phyloP scores from a whole-genome alignment of 176 grass and related monocot species.

The Triticum aestivum region DNA sequence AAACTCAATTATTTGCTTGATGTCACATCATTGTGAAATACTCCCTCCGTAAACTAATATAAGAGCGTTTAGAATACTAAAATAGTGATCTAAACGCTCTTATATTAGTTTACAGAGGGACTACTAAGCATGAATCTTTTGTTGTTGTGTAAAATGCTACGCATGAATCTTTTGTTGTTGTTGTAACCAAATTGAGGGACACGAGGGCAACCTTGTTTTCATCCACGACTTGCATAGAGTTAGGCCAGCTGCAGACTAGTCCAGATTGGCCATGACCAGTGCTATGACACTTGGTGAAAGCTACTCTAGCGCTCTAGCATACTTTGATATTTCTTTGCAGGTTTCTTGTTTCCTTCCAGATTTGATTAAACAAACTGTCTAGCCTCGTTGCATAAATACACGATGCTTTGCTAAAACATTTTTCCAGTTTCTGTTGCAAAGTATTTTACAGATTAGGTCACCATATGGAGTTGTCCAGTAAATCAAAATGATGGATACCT shows the following conservation, averaged over 20 bases:
- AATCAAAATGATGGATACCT: neutral
- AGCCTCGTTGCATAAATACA: slow-evolving; percentile 2
- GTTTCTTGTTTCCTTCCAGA: slow-evolving; percentile 11
- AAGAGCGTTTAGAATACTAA: too few relatives aligned
- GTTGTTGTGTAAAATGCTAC: slow-evolving; percentile 9
- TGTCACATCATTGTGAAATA: slow-evolving; percentile 33
- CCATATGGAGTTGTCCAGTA: neutral
- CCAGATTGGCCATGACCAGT: neutral
- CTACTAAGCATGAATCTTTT: slow-evolving; percentile 21
- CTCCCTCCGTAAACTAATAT: too few relatives aligned
- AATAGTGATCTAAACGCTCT: too few relatives aligned
- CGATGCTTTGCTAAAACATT: neutral
- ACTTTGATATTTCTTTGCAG: neutral
- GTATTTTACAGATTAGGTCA: neutral
- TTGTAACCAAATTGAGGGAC: slow-evolving; percentile 14
- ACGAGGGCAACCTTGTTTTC: slow-evolving; percentile 23
- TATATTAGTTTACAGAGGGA: too few relatives aligned
- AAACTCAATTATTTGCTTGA: neutral
- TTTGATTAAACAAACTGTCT: neutral
- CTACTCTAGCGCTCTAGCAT: neutral
- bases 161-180: slow-evolving; percentile 30
- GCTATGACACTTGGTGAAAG: neutral
- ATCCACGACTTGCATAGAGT: slow-evolving; percentile 12
- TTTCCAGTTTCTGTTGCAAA: slow-evolving; percentile 19
- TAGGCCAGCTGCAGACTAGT: slow-evolving; percentile 30